Conservation (phyloP, 2,329 filamentous ascomycete genomes). For the Trichoderma harzianum region DNA sequence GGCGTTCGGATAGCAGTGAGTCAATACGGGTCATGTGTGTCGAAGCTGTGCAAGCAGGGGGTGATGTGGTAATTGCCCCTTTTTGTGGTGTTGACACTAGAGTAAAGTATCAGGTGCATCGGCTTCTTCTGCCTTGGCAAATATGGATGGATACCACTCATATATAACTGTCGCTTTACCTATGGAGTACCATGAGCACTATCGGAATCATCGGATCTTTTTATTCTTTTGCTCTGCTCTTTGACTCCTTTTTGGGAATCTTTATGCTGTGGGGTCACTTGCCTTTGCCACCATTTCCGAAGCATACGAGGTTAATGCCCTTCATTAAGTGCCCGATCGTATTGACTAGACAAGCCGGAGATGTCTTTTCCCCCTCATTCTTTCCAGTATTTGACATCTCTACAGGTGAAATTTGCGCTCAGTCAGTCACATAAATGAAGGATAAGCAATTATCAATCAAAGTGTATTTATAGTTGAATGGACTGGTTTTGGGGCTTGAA, state of each 20-base stretch:
- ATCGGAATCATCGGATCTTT: background rate
- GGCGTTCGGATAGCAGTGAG: background rate
- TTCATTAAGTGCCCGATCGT: background rate
- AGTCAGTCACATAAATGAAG: background rate
- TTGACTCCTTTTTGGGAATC: background rate
- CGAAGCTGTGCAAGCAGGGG: background rate
- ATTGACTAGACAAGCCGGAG: background rate
- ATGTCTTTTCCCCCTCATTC: background rate
- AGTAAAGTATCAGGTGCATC: fast-evolving
- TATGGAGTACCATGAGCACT: background rate
- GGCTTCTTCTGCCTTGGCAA: background rate
- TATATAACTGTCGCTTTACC: background rate
- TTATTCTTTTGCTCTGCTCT: background rate
- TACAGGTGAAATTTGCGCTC: background rate
- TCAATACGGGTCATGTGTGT: background rate
- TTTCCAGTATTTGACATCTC: background rate
- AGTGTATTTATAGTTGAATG: background rate
- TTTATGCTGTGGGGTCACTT: background rate
- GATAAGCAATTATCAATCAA: background rate
- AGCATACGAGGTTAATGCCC: background rate
- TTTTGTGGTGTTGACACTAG: background rate
- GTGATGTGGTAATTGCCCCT: background rate
- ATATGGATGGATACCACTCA: background rate
- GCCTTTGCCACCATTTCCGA: background rate
- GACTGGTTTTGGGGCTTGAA: background rate